Evolutionary conservation across 371 early-diverging fungal genomes (phyloP).

Genomic region (Sporodiniella umbellata): DNA sequence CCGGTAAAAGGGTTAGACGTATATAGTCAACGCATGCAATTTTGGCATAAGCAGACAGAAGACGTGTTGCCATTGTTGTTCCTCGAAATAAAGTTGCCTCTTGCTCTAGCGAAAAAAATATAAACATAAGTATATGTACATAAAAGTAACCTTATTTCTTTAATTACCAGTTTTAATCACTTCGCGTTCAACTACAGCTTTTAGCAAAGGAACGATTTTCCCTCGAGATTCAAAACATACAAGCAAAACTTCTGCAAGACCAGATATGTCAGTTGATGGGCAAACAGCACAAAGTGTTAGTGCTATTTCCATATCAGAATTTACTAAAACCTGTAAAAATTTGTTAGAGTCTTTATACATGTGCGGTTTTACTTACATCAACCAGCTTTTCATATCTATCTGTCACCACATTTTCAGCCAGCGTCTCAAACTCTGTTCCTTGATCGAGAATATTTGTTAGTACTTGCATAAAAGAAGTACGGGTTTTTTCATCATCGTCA

Average conservation of each 20-base stretch:
- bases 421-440: slow-evolving; percentile 81
- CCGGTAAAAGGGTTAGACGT: slow-evolving; percentile 73
- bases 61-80: slow-evolving; percentile 86
- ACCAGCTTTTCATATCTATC: slow-evolving; percentile 74
- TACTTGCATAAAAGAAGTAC: slow-evolving; percentile 90
- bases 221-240: slow-evolving; percentile 77
- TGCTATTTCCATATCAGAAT: slow-evolving; percentile 71
- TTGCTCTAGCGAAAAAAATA: slow-evolving; percentile 51
- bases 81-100: slow-evolving; percentile 88
- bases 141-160: background rate
- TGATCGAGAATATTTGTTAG: slow-evolving; percentile 84
- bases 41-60: slow-evolving; percentile 79
- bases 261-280: slow-evolving; percentile 79
- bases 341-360: no score
- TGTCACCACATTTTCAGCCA: slow-evolving; percentile 72
- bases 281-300: slow-evolving; percentile 86
- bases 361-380: no score
- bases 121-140: background rate
- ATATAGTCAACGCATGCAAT: slow-evolving; percentile 78
- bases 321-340: slow-evolving; percentile 60
- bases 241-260: slow-evolving; percentile 72
- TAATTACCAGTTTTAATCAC: slow-evolving; percentile 64
- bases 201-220: slow-evolving; percentile 65
- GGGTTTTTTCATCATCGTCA: slow-evolving; percentile 82
- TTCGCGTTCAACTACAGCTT: slow-evolving; percentile 78